Percentiles rank a stretch among this genome's conserved stretches.
phyloP scores from a whole-genome alignment of 352 stramenopile species.

The Salisapilia sapeloensis region DNA sequence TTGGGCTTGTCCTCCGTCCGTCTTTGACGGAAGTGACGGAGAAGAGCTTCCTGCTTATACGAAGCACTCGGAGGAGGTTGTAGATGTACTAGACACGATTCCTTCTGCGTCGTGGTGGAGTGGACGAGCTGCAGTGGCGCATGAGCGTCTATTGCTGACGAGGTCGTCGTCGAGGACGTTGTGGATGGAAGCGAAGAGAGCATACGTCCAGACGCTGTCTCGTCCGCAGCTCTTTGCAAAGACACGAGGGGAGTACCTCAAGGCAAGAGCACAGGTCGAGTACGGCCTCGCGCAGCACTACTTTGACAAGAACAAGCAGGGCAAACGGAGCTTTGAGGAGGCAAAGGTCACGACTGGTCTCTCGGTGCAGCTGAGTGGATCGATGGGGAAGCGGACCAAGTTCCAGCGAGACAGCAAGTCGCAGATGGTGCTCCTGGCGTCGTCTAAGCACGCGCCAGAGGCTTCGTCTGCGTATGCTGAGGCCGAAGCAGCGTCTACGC shows the following conservation, averaged over 20 bases:
- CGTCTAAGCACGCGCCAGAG: slow-evolving; percentile 33
- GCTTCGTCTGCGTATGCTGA: slow-evolving; percentile 25
- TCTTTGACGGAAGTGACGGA: slow-evolving; percentile 18
- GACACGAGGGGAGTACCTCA: slow-evolving; percentile 27
- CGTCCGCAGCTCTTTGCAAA: slow-evolving; percentile 17
- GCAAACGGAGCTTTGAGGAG: slow-evolving; percentile 79
- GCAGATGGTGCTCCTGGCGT: slow-evolving; percentile 74
- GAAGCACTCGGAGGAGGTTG: slow-evolving; percentile 9
- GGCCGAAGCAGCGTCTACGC: slow-evolving; percentile 33
- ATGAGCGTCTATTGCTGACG: slow-evolving; percentile 46
- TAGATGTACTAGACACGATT: slow-evolving; percentile 11
- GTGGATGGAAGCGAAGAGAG: slow-evolving; percentile 53
- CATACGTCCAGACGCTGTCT: slow-evolving; percentile 27
- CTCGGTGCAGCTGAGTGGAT: slow-evolving; percentile 79
- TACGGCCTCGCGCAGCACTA: slow-evolving; percentile 86
- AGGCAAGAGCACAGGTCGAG: slow-evolving; percentile 78
- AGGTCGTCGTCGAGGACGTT: slow-evolving; percentile 53
- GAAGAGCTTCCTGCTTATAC: slow-evolving; percentile 14
- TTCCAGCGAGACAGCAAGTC: slow-evolving; percentile 86
- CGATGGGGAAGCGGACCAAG: slow-evolving; percentile 90
- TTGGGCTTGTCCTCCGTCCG: slow-evolving; percentile 28
- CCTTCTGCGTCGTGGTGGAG: slow-evolving; percentile 57
- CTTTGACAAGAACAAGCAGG: slow-evolving; percentile 83
- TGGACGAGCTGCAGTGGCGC: slow-evolving; percentile 43
- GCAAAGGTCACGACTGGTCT: slow-evolving; percentile 76